Conservation (phyloP, 2,329 filamentous ascomycete genomes). For the Mollisia scopiformis region DNA sequence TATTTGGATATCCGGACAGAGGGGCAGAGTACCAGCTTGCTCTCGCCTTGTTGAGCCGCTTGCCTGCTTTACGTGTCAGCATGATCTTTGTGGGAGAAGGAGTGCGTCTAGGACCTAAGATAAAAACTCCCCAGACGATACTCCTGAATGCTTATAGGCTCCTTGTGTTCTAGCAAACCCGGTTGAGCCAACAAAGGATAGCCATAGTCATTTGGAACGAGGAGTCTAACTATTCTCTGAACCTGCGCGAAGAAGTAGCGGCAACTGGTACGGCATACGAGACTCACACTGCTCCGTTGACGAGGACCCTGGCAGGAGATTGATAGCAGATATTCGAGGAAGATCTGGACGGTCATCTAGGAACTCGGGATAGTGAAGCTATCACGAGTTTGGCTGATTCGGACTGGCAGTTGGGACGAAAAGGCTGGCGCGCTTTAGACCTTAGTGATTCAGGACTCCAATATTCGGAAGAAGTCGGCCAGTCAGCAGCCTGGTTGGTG, state of each 20-base stretch:
- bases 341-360: too few relatives aligned
- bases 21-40: background rate
- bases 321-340: background rate
- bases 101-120: background rate
- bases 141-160: background rate
- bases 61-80: background rate
- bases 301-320: background rate
- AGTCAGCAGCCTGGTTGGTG: too few relatives aligned
- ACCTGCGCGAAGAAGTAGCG: background rate
- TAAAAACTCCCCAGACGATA: background rate
- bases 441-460: too few relatives aligned
- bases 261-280: background rate
- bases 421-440: background rate
- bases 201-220: background rate
- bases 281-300: too few relatives aligned
- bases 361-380: too few relatives aligned
- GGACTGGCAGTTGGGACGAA: background rate
- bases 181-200: background rate
- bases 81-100: background rate
- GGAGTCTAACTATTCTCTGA: background rate
- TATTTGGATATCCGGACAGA: background rate
- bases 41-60: background rate
- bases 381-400: too few relatives aligned
- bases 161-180: background rate
- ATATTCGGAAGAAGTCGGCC: too few relatives aligned